Evolutionary conservation across 192 early-diverging fungal genomes (phyloP), one percentile per base, ranked within the genome.

Genomic region (Fimicolochytrium jonesii): DNA sequence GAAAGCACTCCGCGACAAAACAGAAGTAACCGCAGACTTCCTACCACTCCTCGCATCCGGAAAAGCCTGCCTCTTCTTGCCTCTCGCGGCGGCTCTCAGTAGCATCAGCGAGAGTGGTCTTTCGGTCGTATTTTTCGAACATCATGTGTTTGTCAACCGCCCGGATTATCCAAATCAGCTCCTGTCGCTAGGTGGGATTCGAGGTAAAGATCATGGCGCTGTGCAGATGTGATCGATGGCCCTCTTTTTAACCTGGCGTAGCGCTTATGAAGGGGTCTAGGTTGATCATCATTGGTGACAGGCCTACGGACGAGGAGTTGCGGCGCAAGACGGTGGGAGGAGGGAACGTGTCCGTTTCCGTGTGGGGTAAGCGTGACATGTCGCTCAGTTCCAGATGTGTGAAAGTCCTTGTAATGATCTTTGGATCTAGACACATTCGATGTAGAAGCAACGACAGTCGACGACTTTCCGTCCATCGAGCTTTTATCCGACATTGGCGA

Each of bases 111-210:
- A 61, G 2, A 50, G 33, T 25, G 39, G 39, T n/a, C n/a, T 61
- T n/a, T 36, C 45, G 15, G 29, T 17, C n/a, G 11, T 22, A 26
- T 61, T 61, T 34, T 61, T 61, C 30, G 59, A 61, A 35, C 59
- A 61, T 34, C 59, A 61, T 34, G 59, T 66, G 29, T 66, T 66
- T 26, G 53, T 66, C 35, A 17, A 26, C 4, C 56, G 57, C 35
- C 64, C 64, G 1, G 64, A 53, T 18, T 57, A 66, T 33, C 22
- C 18, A 34, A 34, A n/a, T 3, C 64, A 66, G 33, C 18, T 66
- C 20, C 29, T 66, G 53, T 66, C 64, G 15, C 55, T 66, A 5
- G 64, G 64, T 47, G 64, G 64, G 17, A 56, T 66, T 29, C 33
- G 64, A 56, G 64, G 64, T 66, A 34, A 36, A 55, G 15, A 7